Conservation (phyloP, 1,284 basidiomycete species). For the Malassezia sp. region DNA sequence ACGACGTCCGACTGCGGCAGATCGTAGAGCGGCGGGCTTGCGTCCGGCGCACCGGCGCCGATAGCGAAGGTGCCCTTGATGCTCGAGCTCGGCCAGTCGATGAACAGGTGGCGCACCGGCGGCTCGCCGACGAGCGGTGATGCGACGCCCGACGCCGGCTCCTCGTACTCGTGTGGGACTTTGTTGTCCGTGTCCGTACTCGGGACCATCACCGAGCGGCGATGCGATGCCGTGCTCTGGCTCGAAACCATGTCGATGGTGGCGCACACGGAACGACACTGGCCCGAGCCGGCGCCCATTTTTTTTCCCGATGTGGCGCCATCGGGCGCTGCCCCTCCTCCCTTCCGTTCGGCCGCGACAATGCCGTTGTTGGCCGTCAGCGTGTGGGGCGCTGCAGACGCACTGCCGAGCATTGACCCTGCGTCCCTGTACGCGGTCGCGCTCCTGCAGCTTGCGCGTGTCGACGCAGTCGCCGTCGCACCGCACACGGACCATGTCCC, state of each 20-base stretch:
- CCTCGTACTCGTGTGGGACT: slow-evolving; percentile 4
- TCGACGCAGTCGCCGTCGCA: slow-evolving; percentile 7
- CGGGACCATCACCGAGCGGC: neutral
- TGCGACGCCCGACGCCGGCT: slow-evolving; percentile 1
- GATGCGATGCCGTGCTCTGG: slow-evolving; percentile 1
- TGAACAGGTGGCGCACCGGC: slow-evolving; percentile 24
- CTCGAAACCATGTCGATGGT: neutral
- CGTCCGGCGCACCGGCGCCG: slow-evolving; percentile 22
- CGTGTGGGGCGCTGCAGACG: slow-evolving; percentile 5
- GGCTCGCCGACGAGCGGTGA: slow-evolving; percentile 2
- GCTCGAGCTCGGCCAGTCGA: slow-evolving; percentile 30
- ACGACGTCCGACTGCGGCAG: slow-evolving; percentile 17
- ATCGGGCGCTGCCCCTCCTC: neutral
- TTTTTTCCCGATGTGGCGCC: neutral
- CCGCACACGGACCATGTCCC: slow-evolving; percentile 22
- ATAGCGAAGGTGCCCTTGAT: slow-evolving; percentile 32
- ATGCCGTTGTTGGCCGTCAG: slow-evolving; percentile 14
- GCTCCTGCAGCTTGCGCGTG: slow-evolving; percentile 18
- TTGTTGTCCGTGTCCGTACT: neutral
- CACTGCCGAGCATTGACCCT: slow-evolving; percentile 28
- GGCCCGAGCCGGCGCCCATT: neutral
- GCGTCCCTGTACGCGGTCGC: slow-evolving; percentile 28
- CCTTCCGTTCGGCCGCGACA: neutral
- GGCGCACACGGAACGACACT: neutral
- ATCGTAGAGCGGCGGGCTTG: slow-evolving; percentile 27